Evolutionary conservation across 495 filamentous ascomycete species (phyloP), one percentile per base, ranked within the genome.

Genomic region (Lophiostoma macrostomum): DNA sequence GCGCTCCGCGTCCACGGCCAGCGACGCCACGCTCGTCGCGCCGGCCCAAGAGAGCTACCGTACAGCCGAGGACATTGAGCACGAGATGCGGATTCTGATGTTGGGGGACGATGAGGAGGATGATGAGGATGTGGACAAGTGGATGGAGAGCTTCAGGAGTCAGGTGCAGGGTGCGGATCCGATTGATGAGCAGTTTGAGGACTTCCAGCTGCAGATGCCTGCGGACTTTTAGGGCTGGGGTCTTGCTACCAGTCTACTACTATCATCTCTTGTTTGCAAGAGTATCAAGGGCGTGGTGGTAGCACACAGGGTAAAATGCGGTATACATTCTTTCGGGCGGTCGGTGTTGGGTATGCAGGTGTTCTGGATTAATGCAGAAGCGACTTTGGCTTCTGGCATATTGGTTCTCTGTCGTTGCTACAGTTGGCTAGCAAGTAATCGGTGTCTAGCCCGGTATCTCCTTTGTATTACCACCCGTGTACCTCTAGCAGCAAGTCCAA

Each of bases 21-120:
- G 46, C 10, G 36, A 45, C 24, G 56, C 56, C 10, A 60, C 56
- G 11, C 56, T 60, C 22, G 56, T 60, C 5, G 49, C 48, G 1
- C 27, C 32, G 2, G 6, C 43, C 13, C 50, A 48, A 43, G 55
- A 53, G 14, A 24, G 45, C 12, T 44, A 41, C 24, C 41, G 43
- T 2, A 60, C 56, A 4, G 42, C 49, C 7, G 49, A 53, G 37
- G 56, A 60, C 18, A 25, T 60, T 4, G 49, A 53, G 43, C 29
- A 27, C 11, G 56, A 49, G 31, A 18, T 53, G 25, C 25, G 27
- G 25, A 8, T 50, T 2, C 12, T 53, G 43, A 11, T 45, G 2
- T 38, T 53, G 16, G 25, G 14, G 13, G 18, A 48, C 11, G 29
- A 48, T 20, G 25, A 40, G 8, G 39, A 44, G 0, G 50, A 48